Evolutionary conservation across 1,284 basidiomycete genomes (phyloP), one percentile per base, ranked within the genome.

Genomic region (Thecaphora thlaspeos): DNA sequence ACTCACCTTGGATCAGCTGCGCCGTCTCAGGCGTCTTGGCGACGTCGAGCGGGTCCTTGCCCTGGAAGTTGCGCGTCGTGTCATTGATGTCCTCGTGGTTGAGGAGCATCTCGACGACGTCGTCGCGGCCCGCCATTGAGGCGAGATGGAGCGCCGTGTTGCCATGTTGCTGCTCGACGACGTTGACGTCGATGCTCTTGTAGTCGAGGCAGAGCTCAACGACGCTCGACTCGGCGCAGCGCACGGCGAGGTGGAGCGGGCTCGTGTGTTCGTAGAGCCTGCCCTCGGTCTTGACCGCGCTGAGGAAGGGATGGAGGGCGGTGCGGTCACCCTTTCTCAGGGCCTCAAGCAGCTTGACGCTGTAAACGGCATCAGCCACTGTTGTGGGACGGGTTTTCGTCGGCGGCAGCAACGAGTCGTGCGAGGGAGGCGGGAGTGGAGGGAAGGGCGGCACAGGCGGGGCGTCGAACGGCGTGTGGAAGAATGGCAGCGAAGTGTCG

Each of bases 101-200:
- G 14, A 80, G 63, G 30, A 80, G 61, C 18, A 73, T 65, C 52
- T 71, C 58, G 58, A 82, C 86, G 10, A 90, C 84, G 55, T 96
- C 93, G 2, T 83, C 80, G 34, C 93, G 83, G 4, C 88, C 89
- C 1, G 92, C 82, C 1, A 87, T 86, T 0, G 88, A 86, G 0
- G 92, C 91, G 10, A 96, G 83, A 76, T 97, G 93, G 0, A 96
- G 82, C 0, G 92, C 83, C 0, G 91, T 92, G 7, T 87, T 88
- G 2, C 87, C 86, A 14, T 68, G 56, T 34, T 77, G 71, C 0
- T 61, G 32, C 40, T 80, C 80, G 8, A 43, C 28, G 2, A 64
- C 66, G 24, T 77, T 75, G 42, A 70, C 46, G 56, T 76, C 48
- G 41, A 71, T 87, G 30, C 85, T 82, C 62, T 87, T 83, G 80